Conservation (phyloP, 2,329 filamentous ascomycete genomes). For the Didymella exigua region DNA sequence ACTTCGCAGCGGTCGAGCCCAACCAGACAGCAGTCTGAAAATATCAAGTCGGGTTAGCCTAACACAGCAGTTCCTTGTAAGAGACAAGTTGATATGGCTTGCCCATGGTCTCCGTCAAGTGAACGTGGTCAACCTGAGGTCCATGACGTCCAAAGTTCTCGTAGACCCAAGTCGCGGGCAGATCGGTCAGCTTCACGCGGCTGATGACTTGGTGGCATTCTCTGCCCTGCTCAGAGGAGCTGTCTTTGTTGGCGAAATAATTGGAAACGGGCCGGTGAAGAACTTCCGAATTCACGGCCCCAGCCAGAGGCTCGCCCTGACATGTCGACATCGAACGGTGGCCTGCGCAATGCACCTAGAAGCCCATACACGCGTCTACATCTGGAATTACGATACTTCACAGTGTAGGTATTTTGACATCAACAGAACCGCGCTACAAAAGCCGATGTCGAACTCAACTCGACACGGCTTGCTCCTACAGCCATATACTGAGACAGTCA, state of each 20-base stretch:
- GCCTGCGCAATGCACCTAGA: constrained; percentile 24
- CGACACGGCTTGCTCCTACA: constrained; percentile 11
- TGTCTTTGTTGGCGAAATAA: constrained; percentile 29
- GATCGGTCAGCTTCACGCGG: constrained; percentile 23
- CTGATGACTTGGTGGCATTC: constrained; percentile 35
- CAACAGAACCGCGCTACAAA: background rate
- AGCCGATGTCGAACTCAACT: background rate
- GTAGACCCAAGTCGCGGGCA: constrained; percentile 30
- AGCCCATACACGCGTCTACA: constrained; percentile 24
- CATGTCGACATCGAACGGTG: constrained; percentile 30
- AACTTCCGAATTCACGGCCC: constrained; percentile 28
- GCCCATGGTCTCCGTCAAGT: constrained; percentile 12
- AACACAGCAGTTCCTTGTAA: constrained; percentile 10
- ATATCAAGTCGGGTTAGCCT: background rate
- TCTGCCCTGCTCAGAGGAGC: constrained; percentile 11
- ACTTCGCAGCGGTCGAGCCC: constrained; percentile 27
- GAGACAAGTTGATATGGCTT: constrained; percentile 29
- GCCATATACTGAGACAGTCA: constrained; percentile 20
- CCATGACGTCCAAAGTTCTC: constrained; percentile 18
- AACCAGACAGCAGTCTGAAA: constrained; percentile 9
- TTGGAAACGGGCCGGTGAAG: constrained; percentile 14
- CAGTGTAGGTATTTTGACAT: constrained; percentile 30
- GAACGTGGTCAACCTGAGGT: constrained; percentile 31
- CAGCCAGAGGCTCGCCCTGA: constrained; percentile 7
- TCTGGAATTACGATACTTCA: constrained; percentile 38